Base-by-base conservation (phyloP, 73 alveolate genomes). In the Strombidium stylifer region DNA sequence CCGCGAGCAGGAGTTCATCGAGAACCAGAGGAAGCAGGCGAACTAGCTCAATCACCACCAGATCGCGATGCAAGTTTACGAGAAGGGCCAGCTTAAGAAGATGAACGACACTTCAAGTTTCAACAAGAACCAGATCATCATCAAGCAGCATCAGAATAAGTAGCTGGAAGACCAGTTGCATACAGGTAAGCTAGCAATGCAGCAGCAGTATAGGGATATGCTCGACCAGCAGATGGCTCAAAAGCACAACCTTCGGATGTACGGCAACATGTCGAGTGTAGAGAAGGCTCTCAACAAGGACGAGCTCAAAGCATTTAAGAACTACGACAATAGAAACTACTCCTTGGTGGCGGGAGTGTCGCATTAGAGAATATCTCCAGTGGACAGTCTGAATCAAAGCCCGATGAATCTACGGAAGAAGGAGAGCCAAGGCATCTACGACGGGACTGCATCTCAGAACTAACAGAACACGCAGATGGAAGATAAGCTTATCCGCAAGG, bases 251-350 rank as follows among this genome's bases (percentile, higher is more conserved):
- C 23, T 54, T 10, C 27, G 37, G 35, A 40, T 73, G 57, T 73
- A 73, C 36, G 87, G 87, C n/a, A 62, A 74, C 20, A 74, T 74
- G 87, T 62, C 81, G 3, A 60, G 68, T 16, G 87, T 74, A 23
- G 87, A 74, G 42, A 74, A 64, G 50, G 61, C 59, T 15, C 35
- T 74, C 0, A 74, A 74, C 41, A 74, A 74, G 49, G 74, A 74
- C 40, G 87, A 74, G 25, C 49, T 74, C 5, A 62, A 34, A 32
- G 87, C 87, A 1, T 74, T 54, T 59, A 74, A 74, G 32, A 32
- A 48, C 30, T 50, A 55, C 39, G 42, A 64, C 14, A 40, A 36
- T 4, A 32, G 54, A 12, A 41, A 71, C 10, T 62, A 62, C 37
- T 64, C 87, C 1, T 12, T 74, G 39, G 53, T 74, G 12, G 81